Conservation (phyloP, 1,284 basidiomycete genomes). For the Ceratobasidium sp. region DNA sequence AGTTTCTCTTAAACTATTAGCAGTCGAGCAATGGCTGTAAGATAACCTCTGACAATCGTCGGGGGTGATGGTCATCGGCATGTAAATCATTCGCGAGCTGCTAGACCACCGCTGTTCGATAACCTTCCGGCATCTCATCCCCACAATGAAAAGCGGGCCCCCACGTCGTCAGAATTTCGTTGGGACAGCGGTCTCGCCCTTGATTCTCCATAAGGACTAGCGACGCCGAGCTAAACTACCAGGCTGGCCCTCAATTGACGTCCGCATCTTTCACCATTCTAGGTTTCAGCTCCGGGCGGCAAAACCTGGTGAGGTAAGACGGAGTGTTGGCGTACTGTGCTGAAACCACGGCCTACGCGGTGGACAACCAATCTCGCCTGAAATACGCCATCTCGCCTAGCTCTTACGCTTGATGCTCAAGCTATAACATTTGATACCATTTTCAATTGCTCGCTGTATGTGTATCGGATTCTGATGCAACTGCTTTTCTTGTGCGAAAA, state of each 20-base stretch:
- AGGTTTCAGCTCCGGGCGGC: slow-evolving; percentile 15
- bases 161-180: slow-evolving; percentile 4
- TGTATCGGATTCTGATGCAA: slow-evolving; percentile 7
- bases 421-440: background rate
- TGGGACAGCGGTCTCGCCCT: slow-evolving; percentile 18
- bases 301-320: background rate
- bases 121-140: slow-evolving; percentile 13
- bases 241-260: slow-evolving; percentile 16
- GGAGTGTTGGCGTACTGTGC: background rate
- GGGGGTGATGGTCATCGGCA: slow-evolving; percentile 3
- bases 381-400: slow-evolving; percentile 10
- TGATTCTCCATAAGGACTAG: slow-evolving; percentile 13
- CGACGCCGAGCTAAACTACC: background rate
- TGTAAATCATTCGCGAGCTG: slow-evolving; percentile 3
- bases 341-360: slow-evolving; percentile 21
- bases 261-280: slow-evolving; percentile 11
- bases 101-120: background rate
- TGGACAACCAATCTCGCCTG: slow-evolving; percentile 16
- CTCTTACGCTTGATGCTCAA: slow-evolving; percentile 1
- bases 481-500: background rate
- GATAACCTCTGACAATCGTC: background rate
- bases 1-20: background rate
- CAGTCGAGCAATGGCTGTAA: background rate
- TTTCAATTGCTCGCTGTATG: slow-evolving; percentile 5
- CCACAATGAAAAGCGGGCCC: slow-evolving; percentile 18